Percentiles rank a stretch among this genome's conserved stretches.
These are phyloP conservation scores for Fusarium papillatum DNA, from an alignment of 2,329 filamentous ascomycete genomes.

Conservation along the genomic window DNA sequence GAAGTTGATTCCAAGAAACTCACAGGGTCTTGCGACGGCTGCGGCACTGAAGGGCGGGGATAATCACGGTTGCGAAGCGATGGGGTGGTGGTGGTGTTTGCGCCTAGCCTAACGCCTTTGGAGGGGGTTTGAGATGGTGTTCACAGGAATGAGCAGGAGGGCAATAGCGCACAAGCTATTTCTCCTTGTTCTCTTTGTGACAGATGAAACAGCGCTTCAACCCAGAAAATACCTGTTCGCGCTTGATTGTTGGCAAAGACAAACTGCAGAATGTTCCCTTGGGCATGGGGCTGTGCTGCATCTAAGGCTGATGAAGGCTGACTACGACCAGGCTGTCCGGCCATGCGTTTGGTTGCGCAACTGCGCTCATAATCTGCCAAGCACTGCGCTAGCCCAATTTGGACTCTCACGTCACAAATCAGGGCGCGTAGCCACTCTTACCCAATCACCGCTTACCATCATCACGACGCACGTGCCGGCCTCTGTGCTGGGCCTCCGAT, in stretches of 20 bases:
- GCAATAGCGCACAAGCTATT: neutral
- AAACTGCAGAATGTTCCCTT: neutral
- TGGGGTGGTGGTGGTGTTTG: conserved; percentile 17
- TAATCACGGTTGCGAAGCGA: conserved; percentile 7
- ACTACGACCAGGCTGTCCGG: neutral
- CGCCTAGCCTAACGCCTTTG: conserved; percentile 4
- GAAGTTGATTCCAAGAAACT: conserved; percentile 21
- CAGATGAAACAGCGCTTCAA: conserved; percentile 2
- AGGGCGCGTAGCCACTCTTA: neutral
- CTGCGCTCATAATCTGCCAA: conserved; percentile 1
- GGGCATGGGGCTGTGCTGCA: neutral
- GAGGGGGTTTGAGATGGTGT: neutral
- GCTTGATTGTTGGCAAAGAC: neutral
- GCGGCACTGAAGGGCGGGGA: conserved; percentile 22
- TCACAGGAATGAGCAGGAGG: neutral
- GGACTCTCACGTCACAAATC: neutral
- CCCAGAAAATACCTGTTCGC: neutral
- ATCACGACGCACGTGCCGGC: neutral
- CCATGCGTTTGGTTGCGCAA: neutral
- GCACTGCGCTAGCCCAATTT: neutral
- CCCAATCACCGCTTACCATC: neutral
- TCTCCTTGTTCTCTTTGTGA: neutral
- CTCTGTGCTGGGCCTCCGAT: neutral
- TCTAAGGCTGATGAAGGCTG: conserved; percentile 2
- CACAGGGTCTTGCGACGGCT: conserved; percentile 33